Base-by-base conservation (phyloP, 495 filamentous ascomycete genomes). In the Aspergillus carlsbadensis region DNA sequence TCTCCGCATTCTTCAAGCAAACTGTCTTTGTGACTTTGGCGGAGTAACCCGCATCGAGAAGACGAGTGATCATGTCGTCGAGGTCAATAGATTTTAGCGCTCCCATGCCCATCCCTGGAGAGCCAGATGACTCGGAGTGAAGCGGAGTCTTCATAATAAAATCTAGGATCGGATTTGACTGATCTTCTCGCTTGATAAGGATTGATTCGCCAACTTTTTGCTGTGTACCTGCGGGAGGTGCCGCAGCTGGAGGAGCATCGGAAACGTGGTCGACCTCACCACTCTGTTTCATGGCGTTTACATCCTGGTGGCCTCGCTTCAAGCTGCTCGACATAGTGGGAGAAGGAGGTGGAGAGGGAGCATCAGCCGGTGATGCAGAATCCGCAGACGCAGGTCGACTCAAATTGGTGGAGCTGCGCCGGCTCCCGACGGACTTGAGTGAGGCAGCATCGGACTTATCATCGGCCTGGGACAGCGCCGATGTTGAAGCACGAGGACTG, bases 11-110 rank as follows among this genome's bases (percentile, higher is more conserved):
- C 81, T 96, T 96, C 44, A 99, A 73, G 61, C 92, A 96, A 3
- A 98, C 91, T 17, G 91, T 89, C 77, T 99, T 99, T 46, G 94
- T 97, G 61, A 97, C 89, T 69, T 98, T 98, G 42, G 92, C 89
- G 31, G 94, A 90, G 67, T 99, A 98, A 18, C 86, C 94, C 21
- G 94, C 94, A 72, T 98, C 94, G 34, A 98, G 78, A 17, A 99
- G 85, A 34, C 94, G 87, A 58, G 88, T 87, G 65, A 99, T 99
- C 83, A 96, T 97, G 66, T 98, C 94, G 65, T 99, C 94, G 43
- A 99, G 77, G 72, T 98, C 93, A 53, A 91, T 89, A 31, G 89
- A 84, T 74, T 96, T 96, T 66, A 96, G 79, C 24, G 92, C 89
- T 43, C 88, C 77, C 72, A 81, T 77, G 10, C 75, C 73, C 73